These are phyloP conservation scores for Pseudoturritis turrita DNA, from an alignment of 345 rosid genomes.

Conservation along the genomic window DNA sequence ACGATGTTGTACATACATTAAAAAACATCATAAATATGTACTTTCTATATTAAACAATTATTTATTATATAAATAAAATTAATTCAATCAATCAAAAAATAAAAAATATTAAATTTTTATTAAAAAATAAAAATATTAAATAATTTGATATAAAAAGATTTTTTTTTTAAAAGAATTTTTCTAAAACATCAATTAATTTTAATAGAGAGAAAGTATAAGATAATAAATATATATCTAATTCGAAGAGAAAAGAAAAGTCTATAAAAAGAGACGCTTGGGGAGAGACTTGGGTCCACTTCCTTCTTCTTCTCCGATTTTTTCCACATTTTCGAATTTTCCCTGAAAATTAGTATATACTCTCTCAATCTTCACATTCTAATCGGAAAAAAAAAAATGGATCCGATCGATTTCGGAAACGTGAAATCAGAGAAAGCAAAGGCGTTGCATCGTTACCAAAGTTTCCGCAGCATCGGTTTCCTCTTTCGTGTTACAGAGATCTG, in stretches of 20 bases:
- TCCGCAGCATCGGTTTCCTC: conserved; percentile 32
- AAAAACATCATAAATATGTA: too few species aligned
- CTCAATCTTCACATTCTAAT: background rate
- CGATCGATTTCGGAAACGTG: conserved; percentile 33
- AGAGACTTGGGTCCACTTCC: conserved; percentile 15
- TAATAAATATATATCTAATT: too few species aligned
- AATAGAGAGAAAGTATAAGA: too few species aligned
- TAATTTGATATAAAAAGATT: too few species aligned
- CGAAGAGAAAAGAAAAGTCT: background rate
- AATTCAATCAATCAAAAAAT: too few species aligned
- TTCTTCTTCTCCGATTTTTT: background rate
- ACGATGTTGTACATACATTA: too few species aligned
- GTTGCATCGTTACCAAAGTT: conserved; percentile 24
- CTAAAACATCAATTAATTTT: too few species aligned
- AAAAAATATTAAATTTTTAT: too few species aligned
- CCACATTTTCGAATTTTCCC: background rate
- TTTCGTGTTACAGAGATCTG: conserved; percentile 34
- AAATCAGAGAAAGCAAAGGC: conserved; percentile 36
- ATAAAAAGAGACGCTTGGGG: conserved; percentile 18
- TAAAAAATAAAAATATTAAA: too few species aligned
- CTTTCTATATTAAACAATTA: too few species aligned
- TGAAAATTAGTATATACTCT: background rate
- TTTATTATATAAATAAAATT: too few species aligned
- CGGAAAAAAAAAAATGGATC: conserved; percentile 26
- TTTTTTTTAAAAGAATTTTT: too few species aligned